phyloP scores from a whole-genome alignment of 345 rosid genomes.

The Pugionium cornutum region DNA sequence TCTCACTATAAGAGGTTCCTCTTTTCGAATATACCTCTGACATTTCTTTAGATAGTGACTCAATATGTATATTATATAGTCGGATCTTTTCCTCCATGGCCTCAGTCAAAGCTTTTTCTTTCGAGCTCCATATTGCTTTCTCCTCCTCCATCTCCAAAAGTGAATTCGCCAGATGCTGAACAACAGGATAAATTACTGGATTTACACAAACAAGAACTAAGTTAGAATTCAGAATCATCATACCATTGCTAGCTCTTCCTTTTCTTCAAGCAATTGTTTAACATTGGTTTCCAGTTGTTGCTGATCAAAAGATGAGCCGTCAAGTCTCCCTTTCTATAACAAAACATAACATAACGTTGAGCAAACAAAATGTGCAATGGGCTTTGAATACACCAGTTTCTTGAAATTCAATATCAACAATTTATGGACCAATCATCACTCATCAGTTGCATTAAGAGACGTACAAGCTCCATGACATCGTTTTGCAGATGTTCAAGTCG shows the following conservation, averaged over 20 bases:
- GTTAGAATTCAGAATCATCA: slow-evolving; percentile 19
- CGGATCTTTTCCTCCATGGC: slow-evolving; percentile 65
- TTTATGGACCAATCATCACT: slow-evolving; percentile 17
- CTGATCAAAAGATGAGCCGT: slow-evolving; percentile 56
- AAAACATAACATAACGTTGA: slow-evolving; percentile 25
- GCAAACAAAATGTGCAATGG: not conserved
- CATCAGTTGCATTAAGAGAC: slow-evolving; percentile 31
- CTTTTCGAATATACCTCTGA: slow-evolving; percentile 53
- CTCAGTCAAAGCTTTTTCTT: slow-evolving; percentile 64
- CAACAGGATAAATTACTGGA: slow-evolving; percentile 9
- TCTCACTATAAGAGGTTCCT: slow-evolving; percentile 17
- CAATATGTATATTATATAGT: slow-evolving; percentile 44
- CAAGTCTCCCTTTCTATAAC: slow-evolving; percentile 59
- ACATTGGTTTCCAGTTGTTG: slow-evolving; percentile 54
- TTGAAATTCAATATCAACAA: slow-evolving; percentile 18
- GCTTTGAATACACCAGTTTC: slow-evolving; percentile 13
- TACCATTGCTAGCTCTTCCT: slow-evolving; percentile 94
- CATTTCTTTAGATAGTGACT: slow-evolving; percentile 49
- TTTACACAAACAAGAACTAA: slow-evolving; percentile 21
- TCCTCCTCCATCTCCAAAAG: slow-evolving; percentile 93
- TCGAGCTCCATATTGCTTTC: slow-evolving; percentile 75
- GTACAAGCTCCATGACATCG: slow-evolving; percentile 59
- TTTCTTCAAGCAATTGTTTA: slow-evolving; percentile 62
- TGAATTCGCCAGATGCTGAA: slow-evolving; percentile 76
- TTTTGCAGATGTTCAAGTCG: slow-evolving; percentile 55